phyloP scores from a whole-genome alignment of 1,284 basidiomycete species.

The Rhodotorula sp. region DNA sequence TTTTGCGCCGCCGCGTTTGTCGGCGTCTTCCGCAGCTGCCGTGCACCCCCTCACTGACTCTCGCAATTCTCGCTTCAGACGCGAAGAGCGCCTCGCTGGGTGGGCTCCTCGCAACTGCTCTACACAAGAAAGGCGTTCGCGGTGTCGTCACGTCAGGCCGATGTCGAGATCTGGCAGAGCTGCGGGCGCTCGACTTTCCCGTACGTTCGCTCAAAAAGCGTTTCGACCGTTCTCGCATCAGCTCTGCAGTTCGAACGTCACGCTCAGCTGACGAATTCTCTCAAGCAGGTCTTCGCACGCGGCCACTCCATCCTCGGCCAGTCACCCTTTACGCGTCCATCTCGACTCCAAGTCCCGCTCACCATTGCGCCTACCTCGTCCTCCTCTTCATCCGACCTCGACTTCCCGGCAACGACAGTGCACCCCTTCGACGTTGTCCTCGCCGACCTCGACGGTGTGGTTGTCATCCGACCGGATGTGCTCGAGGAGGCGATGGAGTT shows the following conservation, averaged over 20 bases:
- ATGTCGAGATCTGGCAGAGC: conserved; percentile 77
- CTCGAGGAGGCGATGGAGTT: conserved; percentile 61
- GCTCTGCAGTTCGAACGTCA: background rate
- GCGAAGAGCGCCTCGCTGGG: conserved; percentile 85
- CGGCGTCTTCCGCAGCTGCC: too few species aligned
- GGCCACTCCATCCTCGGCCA: conserved; percentile 84
- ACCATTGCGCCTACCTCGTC: conserved; percentile 36
- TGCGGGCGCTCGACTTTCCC: conserved; percentile 64
- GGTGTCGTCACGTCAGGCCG: conserved; percentile 77
- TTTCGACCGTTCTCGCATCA: background rate
- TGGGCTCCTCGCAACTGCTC: conserved; percentile 83
- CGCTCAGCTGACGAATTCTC: conserved; percentile 7
- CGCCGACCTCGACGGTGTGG: conserved; percentile 86
- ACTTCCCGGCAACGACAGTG: conserved; percentile 52
- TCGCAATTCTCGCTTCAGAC: conserved; percentile 52
- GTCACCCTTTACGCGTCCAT: conserved; percentile 78
- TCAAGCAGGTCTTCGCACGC: conserved; percentile 62
- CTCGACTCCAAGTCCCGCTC: conserved; percentile 71
- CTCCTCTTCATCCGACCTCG: conserved; percentile 47
- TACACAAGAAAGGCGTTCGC: conserved; percentile 62
- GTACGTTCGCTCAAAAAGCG: conserved; percentile 41
- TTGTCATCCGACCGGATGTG: conserved; percentile 66
- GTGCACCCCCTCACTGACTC: background rate
- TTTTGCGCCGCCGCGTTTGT: conserved; percentile 67
- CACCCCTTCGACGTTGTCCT: conserved; percentile 78